phyloP scores from a whole-genome alignment of 2,329 filamentous ascomycete species.

The Aquanectria penicillioides region DNA sequence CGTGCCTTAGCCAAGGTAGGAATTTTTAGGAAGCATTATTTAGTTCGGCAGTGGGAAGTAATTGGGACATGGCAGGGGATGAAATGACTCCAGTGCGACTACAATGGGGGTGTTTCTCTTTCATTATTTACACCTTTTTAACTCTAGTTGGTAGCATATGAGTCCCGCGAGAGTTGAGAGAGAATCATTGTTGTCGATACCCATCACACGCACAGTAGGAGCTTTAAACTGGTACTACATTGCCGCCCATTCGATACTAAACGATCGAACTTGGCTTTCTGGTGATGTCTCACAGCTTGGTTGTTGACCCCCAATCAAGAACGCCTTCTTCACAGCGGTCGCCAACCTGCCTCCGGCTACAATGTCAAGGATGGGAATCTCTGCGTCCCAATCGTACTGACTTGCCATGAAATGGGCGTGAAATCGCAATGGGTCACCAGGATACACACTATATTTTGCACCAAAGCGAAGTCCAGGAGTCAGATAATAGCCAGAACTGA shows the following conservation, averaged over 20 bases:
- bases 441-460: conserved; percentile 93
- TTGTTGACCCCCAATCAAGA: conserved; percentile 80
- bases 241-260: conserved; percentile 92
- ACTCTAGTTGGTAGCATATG: conserved; percentile 23
- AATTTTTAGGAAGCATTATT: not conserved
- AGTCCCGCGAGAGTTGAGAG: conserved; percentile 10
- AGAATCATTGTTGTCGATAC: conserved; percentile 14
- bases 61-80: not conserved
- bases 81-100: conserved; percentile 3
- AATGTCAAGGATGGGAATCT: conserved; percentile 85
- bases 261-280: conserved; percentile 69
- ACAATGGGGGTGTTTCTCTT: too few relatives aligned
- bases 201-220: conserved; percentile 6
- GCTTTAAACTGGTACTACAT: conserved; percentile 67
- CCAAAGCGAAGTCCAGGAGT: conserved; percentile 95
- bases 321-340: conserved; percentile 96
- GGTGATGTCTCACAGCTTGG: conserved; percentile 44
- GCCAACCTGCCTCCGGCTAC: conserved; percentile 88
- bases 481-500: conserved; percentile 83
- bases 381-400: conserved; percentile 87
- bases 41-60: not conserved
- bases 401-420: conserved; percentile 94
- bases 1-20: conserved; percentile 68
- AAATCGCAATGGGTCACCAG: conserved; percentile 92
- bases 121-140: too few relatives aligned